Conservation (phyloP, 1,284 basidiomycete genomes). For the Nidula niveotomentosa region DNA sequence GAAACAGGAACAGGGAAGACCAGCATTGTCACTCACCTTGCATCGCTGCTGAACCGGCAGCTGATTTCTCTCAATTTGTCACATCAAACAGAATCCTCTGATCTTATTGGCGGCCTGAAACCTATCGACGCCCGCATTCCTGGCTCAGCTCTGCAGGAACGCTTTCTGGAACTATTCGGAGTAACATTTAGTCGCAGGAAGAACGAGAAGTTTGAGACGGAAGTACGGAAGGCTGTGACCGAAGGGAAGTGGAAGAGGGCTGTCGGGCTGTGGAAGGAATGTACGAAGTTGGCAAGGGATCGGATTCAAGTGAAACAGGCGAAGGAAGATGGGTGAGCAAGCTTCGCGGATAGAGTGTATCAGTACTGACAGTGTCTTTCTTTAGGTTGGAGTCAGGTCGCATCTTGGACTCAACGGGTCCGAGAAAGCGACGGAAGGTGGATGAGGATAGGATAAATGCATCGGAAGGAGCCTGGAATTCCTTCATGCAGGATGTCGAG, state of each 20-base stretch:
- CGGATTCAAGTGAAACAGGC: constrained; percentile 49
- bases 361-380: no score
- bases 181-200: constrained; percentile 89
- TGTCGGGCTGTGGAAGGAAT: constrained; percentile 85
- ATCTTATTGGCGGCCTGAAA: constrained; percentile 94
- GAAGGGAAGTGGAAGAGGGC: constrained; percentile 87
- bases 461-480: constrained; percentile 66
- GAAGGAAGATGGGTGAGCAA: constrained; percentile 19
- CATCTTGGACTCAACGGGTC: constrained; percentile 39
- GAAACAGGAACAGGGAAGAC: constrained; percentile 99
- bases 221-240: constrained; percentile 80
- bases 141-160: constrained; percentile 73
- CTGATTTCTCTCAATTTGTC: constrained; percentile 93
- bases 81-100: constrained; percentile 95
- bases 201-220: constrained; percentile 87
- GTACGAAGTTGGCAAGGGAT: constrained; percentile 66
- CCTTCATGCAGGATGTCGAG: constrained; percentile 70
- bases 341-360: no score
- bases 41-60: constrained; percentile 75
- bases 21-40: constrained; percentile 87
- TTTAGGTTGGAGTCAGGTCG: constrained; percentile 3
- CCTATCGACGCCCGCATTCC: constrained; percentile 87
- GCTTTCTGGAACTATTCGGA: constrained; percentile 85
- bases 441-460: constrained; percentile 43
- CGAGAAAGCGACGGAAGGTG: constrained; percentile 77